Evolutionary conservation across 2,329 filamentous ascomycete genomes (phyloP), one percentile per base, ranked within the genome.

Genomic region (Verticillium albo-atrum): DNA sequence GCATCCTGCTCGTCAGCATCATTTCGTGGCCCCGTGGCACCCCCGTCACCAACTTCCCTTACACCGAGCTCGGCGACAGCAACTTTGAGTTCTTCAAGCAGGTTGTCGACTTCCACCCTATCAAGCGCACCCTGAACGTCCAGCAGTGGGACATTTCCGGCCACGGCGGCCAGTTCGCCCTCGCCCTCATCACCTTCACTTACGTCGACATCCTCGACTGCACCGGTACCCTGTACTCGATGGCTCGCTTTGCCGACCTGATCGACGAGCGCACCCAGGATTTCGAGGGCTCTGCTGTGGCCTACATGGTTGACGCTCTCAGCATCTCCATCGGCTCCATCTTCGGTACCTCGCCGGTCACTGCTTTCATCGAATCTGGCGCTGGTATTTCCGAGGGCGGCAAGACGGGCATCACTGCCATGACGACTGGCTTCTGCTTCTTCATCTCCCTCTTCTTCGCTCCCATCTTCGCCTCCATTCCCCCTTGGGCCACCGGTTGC

Each of bases 191-290:
- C 72, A 96, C 92, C 2, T 96, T 96, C 76, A 81, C 96, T 25
- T 96, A 96, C 68, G 91, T 96, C 64, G 92, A 96, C 68, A 94
- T 96, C 62, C 84, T 96, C 52, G 92, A 96, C 73, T 88, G 86
- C 65, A 96, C 92, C 0, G 92, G 91, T 66, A 96, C 91, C 1
- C 78, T 96, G 61, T 96, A 96, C 76, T 90, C 90, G 23, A 96
- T 96, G 91, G 92, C 92, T 20, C 87, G 89, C 30, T 95, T 94
- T 73, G 89, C 88, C 65, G 86, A 90, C 52, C 85, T 90, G 59
- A 88, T 96, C 69, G 90, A 96, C 66, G 89, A 91, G 66, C 82
- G 86, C 56, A 95, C 91, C 0, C 89, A 92, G 69, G 92, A 96
- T 70, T 96, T 96, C 63, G 91, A 96, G 72, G 90, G 91, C 60